Base-by-base conservation (phyloP, 2,329 filamentous ascomycete genomes). In the Ophiostoma sp. region DNA sequence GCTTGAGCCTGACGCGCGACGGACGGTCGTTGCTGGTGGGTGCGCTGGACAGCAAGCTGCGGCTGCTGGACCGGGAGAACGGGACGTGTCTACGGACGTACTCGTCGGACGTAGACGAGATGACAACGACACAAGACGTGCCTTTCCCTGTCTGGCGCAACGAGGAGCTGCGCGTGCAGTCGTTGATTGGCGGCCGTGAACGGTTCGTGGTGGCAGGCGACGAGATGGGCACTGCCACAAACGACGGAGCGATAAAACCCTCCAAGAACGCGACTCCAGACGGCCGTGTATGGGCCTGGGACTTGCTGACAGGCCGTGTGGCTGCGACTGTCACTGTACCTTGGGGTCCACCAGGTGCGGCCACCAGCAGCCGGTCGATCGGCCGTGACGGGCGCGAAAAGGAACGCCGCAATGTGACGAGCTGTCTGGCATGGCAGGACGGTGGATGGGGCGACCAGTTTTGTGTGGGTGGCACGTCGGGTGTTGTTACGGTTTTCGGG, bases 131-230 rank as follows among this genome's bases (percentile, higher is more conserved):
- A 36, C 22, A 7, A 31, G 59, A 39, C 2, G 48, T n/a, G n/a
- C n/a, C 45, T 1, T n/a, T 19, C n/a, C 63, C 19, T 3, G 50
- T 25, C 1, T 87, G 86, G 82, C 83, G 84, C 77, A 97, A 96
- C 79, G 88, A 87, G 75, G 89, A 91, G 64, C 83, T 96, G 75
- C 86, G 94, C n/a, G 86, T 97, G 42, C 90, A 94, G 81, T 91
- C 91, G 52, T 86, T 93, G 4, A 84, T 98, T 72, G 95, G 93
- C 0, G 87, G 89, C 39, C 90, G 88, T 75, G 95, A 97, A 82
- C 90, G 89, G 74, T 91, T 92, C 68, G 93, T 96, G 1, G 78
- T 98, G 3, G 92, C 90, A 69, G 95, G 95, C 8, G 94, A 94
- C 78, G 95, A 98, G 82, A 85, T 88, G 79, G 82, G 71, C 4